phyloP scores from a whole-genome alignment of 139 green algal species.

The Chara braunii region DNA sequence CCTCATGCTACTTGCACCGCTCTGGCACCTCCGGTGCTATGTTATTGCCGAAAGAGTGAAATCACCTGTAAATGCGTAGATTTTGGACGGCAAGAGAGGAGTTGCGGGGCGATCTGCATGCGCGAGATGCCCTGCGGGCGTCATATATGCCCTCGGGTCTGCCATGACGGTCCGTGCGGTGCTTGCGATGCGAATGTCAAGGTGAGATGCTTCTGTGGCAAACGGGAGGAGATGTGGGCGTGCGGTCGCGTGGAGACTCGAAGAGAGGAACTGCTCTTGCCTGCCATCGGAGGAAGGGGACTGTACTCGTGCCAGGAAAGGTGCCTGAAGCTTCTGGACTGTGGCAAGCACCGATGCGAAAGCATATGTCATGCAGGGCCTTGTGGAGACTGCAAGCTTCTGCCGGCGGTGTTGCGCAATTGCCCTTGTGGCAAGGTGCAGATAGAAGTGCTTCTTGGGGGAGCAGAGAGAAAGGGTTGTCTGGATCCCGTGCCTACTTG shows the following conservation, averaged over 20 bases:
- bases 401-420: slow-evolving; percentile 9
- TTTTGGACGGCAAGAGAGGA: background rate
- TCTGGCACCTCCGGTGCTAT: slow-evolving; percentile 15
- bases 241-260: slow-evolving; percentile 5
- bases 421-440: slow-evolving; percentile 36
- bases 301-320: slow-evolving; percentile 19
- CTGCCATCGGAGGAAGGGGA: background rate
- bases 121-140: slow-evolving; percentile 13
- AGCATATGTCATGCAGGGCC: slow-evolving; percentile 19
- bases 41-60: slow-evolving; percentile 23
- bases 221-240: slow-evolving; percentile 10
- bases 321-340: slow-evolving; percentile 23
- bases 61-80: slow-evolving; percentile 11
- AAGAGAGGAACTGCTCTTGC: background rate
- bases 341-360: slow-evolving; percentile 33
- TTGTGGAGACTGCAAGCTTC: slow-evolving; percentile 23
- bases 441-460: background rate
- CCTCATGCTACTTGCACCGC: slow-evolving; percentile 35
- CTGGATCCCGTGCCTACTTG: slow-evolving; percentile 37
- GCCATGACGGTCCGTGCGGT: slow-evolving; percentile 24
- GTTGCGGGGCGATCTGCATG: slow-evolving; percentile 16
- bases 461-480: background rate
- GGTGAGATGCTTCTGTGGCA: slow-evolving; percentile 29
- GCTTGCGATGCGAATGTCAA: slow-evolving; percentile 8
- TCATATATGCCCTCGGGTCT: slow-evolving; percentile 18